Conservation (phyloP, 2,329 filamentous ascomycete genomes). For the Harringtonia aguacate region DNA sequence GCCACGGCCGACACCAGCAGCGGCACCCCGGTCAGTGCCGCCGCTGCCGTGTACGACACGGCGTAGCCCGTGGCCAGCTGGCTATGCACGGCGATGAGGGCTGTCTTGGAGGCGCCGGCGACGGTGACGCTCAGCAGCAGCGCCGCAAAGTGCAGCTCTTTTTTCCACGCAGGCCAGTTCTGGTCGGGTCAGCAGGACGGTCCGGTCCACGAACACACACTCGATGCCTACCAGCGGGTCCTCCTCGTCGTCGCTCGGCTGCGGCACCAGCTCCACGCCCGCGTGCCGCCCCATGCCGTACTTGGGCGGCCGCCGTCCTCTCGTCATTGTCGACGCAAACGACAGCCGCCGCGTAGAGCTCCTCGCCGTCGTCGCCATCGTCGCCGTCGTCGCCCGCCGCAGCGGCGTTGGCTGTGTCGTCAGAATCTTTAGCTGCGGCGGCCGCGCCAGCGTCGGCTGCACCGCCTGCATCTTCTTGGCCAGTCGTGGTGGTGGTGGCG, state of each 20-base stretch:
- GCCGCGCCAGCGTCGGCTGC: too few relatives aligned
- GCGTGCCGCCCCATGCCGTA: constrained; percentile 33
- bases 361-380: too few relatives aligned
- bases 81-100: constrained; percentile 36
- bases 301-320: constrained; percentile 28
- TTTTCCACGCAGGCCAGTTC: constrained; percentile 48
- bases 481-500: background rate
- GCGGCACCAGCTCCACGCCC: constrained; percentile 37
- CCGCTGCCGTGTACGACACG: constrained; percentile 35
- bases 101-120: constrained; percentile 42
- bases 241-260: constrained; percentile 41
- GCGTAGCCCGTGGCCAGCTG: constrained; percentile 30
- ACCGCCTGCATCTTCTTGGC: too few relatives aligned
- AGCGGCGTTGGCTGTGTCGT: too few relatives aligned
- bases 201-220: background rate
- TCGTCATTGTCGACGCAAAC: constrained; percentile 11
- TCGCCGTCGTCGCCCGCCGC: too few relatives aligned
- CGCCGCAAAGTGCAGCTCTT: constrained; percentile 36
- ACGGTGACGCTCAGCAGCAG: constrained; percentile 36
- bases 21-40: constrained; percentile 41
- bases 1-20: constrained; percentile 37
- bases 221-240: constrained; percentile 38
- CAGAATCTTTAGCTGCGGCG: too few relatives aligned
- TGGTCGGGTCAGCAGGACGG: constrained; percentile 13
- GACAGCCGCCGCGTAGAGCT: background rate